Conservation (phyloP, 2,329 filamentous ascomycete species). For the Orbilia brochopaga region DNA sequence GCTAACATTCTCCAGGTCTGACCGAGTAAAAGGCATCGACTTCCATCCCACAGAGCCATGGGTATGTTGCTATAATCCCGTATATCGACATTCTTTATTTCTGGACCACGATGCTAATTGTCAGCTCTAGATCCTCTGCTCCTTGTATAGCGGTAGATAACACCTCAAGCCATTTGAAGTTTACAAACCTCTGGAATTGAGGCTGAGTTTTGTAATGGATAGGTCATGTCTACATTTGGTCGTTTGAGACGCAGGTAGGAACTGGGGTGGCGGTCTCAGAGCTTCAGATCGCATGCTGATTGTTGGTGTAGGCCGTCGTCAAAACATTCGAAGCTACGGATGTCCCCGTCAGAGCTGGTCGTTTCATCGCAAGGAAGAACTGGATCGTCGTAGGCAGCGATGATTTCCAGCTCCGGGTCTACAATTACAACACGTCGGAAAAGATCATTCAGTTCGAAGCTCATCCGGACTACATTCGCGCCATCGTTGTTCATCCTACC, state of each 20-base stretch:
- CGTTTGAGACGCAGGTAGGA: conserved; percentile 82
- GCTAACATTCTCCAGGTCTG: conserved; percentile 64
- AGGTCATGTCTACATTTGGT: conserved; percentile 99
- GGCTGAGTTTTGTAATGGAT: conserved; percentile 25
- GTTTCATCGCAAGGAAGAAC: conserved; percentile 97
- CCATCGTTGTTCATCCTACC: conserved; percentile 92
- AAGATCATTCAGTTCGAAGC: conserved; percentile 98
- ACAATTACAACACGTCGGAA: conserved; percentile 99
- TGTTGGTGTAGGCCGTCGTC: conserved; percentile 72
- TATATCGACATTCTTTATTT: background rate
- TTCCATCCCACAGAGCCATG: conserved; percentile 97
- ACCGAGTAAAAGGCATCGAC: conserved; percentile 96
- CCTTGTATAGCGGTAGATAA: conserved; percentile 84
- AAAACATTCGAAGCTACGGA: conserved; percentile 99
- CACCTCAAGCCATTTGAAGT: background rate
- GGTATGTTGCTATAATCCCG: conserved; percentile 63
- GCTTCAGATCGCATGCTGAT: background rate
- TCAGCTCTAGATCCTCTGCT: conserved; percentile 73
- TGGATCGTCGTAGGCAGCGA: conserved; percentile 97
- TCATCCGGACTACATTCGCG: conserved; percentile 97
- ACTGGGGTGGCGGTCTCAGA: background rate
- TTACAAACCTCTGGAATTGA: conserved; percentile 1
- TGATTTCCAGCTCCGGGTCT: conserved; percentile 86
- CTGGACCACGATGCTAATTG: background rate
- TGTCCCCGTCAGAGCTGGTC: conserved; percentile 93